Evolutionary conservation across 345 rosid species (phyloP).

Genomic region (Geranium brycei): DNA sequence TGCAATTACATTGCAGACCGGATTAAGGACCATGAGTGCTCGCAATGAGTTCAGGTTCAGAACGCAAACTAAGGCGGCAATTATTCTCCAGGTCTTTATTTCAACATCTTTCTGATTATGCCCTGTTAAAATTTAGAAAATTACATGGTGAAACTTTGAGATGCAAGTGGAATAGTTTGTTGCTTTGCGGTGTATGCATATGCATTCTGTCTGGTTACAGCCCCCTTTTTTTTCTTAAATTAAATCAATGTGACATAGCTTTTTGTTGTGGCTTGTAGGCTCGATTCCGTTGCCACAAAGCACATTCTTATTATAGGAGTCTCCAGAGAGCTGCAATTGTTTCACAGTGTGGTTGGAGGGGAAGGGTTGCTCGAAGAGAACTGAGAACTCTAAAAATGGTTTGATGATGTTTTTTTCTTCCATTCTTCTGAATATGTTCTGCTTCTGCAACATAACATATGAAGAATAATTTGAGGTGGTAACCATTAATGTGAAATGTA

Average conservation of each 20-base stretch:
- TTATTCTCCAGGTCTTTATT: slow-evolving; percentile 58
- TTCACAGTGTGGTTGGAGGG: slow-evolving; percentile 95
- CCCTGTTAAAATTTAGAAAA: slow-evolving; percentile 8
- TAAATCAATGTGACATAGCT: neutral
- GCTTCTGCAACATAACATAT: neutral
- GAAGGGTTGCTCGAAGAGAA: slow-evolving; percentile 85
- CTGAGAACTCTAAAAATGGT: slow-evolving; percentile 91
- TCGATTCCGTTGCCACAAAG: slow-evolving; percentile 48
- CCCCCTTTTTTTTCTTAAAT: neutral
- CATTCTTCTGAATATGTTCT: slow-evolving; percentile 2
- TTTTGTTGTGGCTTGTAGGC: slow-evolving; percentile 44
- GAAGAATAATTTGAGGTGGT: slow-evolving; percentile 9
- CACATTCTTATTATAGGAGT: slow-evolving; percentile 58
- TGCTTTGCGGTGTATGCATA: slow-evolving; percentile 1
- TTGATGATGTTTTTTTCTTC: slow-evolving; percentile 11
- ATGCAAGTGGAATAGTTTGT: slow-evolving; percentile 7
- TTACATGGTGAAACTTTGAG: slow-evolving; percentile 1
- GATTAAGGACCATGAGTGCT: slow-evolving; percentile 88
- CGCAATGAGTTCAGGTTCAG: slow-evolving; percentile 85
- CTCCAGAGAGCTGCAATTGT: slow-evolving; percentile 71
- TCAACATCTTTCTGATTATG: slow-evolving; percentile 11
- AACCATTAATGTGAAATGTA: slow-evolving; percentile 7
- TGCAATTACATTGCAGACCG: slow-evolving; percentile 65
- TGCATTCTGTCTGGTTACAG: neutral
- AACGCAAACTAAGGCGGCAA: slow-evolving; percentile 88